Base-by-base conservation (phyloP, 805 yeast genomes). In the Lachancea quebecensis region DNA sequence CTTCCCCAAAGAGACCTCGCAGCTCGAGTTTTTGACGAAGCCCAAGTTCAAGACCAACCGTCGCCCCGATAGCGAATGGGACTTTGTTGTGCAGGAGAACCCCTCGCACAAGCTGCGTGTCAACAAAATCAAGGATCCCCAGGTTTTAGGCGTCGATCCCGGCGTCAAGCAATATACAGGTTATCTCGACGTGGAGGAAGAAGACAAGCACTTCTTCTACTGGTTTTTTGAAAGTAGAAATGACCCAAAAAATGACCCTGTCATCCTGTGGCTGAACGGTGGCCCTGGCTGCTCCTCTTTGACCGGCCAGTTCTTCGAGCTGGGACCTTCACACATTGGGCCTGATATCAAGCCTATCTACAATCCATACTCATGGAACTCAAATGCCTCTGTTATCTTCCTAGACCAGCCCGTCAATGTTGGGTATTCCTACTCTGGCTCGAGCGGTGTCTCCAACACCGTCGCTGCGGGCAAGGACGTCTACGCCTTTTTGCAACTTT, bases 211-310 rank as follows among this genome's bases (percentile, higher is more conserved):
- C 68, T 81, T 87, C 62, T 87, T 86, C 70, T 75, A 71, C 59
- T 74, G 93, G 90, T 82, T 82, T 60, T 89, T 88, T 57, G 95
- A 88, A 67, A 82, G 91, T 48, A 79, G 95, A 72, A 83, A 82
- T 62, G 90, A 85, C 65, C 95, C 96, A n/a, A 69, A 69, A 51
- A 85, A 74, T 49, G 96, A 87, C 65, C 96, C 96, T 1, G 72
- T 87, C 35, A 76, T 89, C 41, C 72, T 91, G 54, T 89, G 96
- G 95, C 74, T 88, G 60, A 88, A 88, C 61, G 96, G 96, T 55
- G 96, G 96, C 14, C 96, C 96, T 37, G 96, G 96, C 3, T 88
- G 96, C 68, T 85, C 95, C 12, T 85, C 95, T 10, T 67, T 86
- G 67, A 85, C 95, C 11, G 95, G 95, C 0, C 73, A 85, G 53